Percentiles rank a stretch among this genome's conserved stretches.
Evolutionary conservation across 1,284 basidiomycete species (phyloP).

Genomic region (Golubevia sp.): DNA sequence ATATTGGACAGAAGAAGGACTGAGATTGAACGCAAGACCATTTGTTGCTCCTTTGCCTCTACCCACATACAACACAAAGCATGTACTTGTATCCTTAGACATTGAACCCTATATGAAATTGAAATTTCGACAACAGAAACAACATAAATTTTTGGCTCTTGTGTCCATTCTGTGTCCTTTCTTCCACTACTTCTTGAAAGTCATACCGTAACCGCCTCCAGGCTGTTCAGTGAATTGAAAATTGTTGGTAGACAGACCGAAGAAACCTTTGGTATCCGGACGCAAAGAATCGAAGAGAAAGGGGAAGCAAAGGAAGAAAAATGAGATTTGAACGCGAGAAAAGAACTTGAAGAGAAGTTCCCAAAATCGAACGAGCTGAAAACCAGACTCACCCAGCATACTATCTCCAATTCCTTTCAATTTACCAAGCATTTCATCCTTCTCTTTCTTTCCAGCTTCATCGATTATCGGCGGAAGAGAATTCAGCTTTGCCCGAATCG

Average conservation of each 20-base stretch:
- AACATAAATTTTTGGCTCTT: too few species aligned
- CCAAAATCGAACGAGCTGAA: not conserved
- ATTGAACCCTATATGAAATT: too few species aligned
- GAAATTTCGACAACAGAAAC: too few species aligned
- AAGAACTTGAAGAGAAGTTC: not conserved
- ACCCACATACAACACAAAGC: too few species aligned
- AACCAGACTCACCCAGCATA: conserved; percentile 74
- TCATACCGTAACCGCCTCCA: conserved; percentile 85
- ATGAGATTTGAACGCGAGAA: not conserved
- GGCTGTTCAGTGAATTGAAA: conserved; percentile 89
- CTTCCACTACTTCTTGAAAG: conserved; percentile 74
- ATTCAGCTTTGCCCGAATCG: conserved; percentile 11
- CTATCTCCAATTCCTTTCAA: conserved; percentile 90
- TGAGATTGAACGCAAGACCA: too few species aligned
- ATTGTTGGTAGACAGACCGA: conserved; percentile 62
- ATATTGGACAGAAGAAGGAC: not conserved
- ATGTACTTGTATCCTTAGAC: too few species aligned
- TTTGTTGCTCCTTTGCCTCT: too few species aligned
- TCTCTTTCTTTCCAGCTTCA: conserved; percentile 81
- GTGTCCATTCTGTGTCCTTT: too few species aligned
- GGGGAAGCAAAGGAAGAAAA: not conserved
- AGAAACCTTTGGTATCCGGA: too few species aligned
- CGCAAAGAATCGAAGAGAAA: too few species aligned
- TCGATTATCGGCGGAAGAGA: conserved; percentile 70
- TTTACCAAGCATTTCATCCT: conserved; percentile 88